Percentiles rank a stretch among this genome's conserved stretches.
phyloP scores from a whole-genome alignment of 345 rosid genomes.

The Firmiana major region DNA sequence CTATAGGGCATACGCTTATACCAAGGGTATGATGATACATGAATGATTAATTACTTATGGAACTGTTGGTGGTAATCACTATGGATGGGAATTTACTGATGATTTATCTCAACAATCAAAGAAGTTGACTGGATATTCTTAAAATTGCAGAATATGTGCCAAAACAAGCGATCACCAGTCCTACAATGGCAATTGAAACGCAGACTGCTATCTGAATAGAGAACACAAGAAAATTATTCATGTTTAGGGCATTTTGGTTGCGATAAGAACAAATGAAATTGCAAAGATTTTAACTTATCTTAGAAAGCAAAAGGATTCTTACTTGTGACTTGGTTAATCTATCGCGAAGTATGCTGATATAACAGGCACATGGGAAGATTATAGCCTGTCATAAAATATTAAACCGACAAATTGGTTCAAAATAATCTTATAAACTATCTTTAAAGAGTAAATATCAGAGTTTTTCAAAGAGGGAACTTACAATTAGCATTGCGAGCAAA shows the following conservation, averaged over 20 bases:
- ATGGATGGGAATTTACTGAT: not conserved
- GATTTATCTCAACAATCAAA: conserved; percentile 18
- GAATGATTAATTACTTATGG: too few species aligned
- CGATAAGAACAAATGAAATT: not conserved
- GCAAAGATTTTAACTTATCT: too few species aligned
- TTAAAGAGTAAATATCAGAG: not conserved
- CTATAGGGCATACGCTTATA: too few species aligned
- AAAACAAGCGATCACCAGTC: conserved; percentile 41
- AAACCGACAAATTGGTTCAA: conserved; percentile 1
- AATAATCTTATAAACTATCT: not conserved
- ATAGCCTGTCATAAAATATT: conserved; percentile 46
- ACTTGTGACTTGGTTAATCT: conserved; percentile 56
- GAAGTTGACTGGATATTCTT: conserved; percentile 38
- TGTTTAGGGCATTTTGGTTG: not conserved
- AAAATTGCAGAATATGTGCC: conserved; percentile 69
- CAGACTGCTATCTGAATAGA: conserved; percentile 51
- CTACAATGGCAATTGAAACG: conserved; percentile 45
- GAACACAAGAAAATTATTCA: not conserved
- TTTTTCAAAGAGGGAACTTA: conserved; percentile 28
- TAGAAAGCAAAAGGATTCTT: conserved; percentile 14
- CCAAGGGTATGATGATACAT: too few species aligned
- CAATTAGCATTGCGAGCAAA: conserved; percentile 64
- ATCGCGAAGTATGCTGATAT: conserved; percentile 47
- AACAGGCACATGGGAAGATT: conserved; percentile 68
- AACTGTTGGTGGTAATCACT: not conserved